phyloP scores from a whole-genome alignment of 108 stramenopile species.

The Skeletonema menzelii region DNA sequence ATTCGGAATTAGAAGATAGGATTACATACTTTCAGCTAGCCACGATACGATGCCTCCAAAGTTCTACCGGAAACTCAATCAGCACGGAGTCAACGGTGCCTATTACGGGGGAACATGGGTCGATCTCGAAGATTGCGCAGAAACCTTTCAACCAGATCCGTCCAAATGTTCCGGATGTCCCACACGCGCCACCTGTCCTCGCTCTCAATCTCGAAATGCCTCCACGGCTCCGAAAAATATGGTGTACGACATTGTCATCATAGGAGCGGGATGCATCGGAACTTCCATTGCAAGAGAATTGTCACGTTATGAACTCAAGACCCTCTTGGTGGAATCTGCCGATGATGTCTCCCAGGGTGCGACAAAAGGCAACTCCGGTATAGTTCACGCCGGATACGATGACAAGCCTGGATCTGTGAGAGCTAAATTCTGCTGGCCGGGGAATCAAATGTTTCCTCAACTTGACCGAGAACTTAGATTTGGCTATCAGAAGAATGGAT shows the following conservation, averaged over 20 bases:
- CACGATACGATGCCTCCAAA: constrained; percentile 9
- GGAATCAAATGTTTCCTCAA: constrained; percentile 86
- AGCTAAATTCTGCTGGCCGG: constrained; percentile 79
- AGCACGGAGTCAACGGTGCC: constrained; percentile 65
- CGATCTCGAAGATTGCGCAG: constrained; percentile 76
- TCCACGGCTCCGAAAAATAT: background rate
- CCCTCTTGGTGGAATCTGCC: constrained; percentile 71
- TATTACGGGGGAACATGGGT: constrained; percentile 77
- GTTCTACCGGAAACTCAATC: constrained; percentile 35
- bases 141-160: constrained; percentile 44
- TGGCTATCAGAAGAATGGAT: constrained; percentile 84
- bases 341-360: constrained; percentile 80
- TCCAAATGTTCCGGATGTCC: constrained; percentile 39
- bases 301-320: constrained; percentile 46
- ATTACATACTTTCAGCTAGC: constrained; percentile 16
- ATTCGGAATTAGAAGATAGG: too few species aligned
- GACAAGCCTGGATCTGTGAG: constrained; percentile 73
- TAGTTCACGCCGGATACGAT: constrained; percentile 88
- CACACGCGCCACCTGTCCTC: constrained; percentile 50
- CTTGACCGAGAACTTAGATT: constrained; percentile 77
- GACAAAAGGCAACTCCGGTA: constrained; percentile 81
- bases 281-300: constrained; percentile 82
- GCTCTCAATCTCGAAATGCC: constrained; percentile 52
- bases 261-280: constrained; percentile 81
- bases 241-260: constrained; percentile 62